These are phyloP conservation scores for Tolypocladium capitatum DNA, from an alignment of 2,329 filamentous ascomycete species.

Conservation along the genomic window DNA sequence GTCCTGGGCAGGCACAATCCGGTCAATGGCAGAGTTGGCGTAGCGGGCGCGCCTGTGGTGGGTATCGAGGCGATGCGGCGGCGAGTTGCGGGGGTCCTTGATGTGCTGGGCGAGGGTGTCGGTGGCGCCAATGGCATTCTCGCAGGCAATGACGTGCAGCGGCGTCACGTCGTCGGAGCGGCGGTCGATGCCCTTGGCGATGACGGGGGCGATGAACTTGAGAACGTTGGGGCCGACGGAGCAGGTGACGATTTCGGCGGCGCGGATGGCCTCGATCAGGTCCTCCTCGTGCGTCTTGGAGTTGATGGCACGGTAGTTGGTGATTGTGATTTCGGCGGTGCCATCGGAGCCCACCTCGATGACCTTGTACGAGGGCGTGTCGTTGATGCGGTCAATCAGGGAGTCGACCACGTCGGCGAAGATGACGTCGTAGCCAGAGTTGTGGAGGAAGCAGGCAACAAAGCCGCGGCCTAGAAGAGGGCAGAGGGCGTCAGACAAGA, in stretches of 20 bases:
- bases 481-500: constrained; percentile 5
- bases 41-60: constrained; percentile 70
- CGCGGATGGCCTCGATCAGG: constrained; percentile 72
- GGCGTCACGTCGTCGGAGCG: constrained; percentile 53
- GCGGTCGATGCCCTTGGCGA: constrained; percentile 82
- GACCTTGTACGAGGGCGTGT: constrained; percentile 68
- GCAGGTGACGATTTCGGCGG: constrained; percentile 86
- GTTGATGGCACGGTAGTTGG: constrained; percentile 96
- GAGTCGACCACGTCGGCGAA: constrained; percentile 87
- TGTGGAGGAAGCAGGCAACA: constrained; percentile 82
- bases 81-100: constrained; percentile 59
- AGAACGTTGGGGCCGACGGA: constrained; percentile 94
- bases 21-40: constrained; percentile 96
- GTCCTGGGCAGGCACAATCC: constrained; percentile 89
- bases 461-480: constrained; percentile 52
- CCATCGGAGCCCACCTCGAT: constrained; percentile 83
- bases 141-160: constrained; percentile 87
- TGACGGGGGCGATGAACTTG: constrained; percentile 89
- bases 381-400: constrained; percentile 69
- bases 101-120: constrained; percentile 76
- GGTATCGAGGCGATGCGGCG: constrained; percentile 49
- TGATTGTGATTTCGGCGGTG: constrained; percentile 68
- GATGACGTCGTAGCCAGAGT: constrained; percentile 89
- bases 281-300: constrained; percentile 73
- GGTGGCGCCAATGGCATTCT: constrained; percentile 94